A percentile compares a stretch with the other conserved stretches of the same genome.
Evolutionary conservation across 345 rosid genomes (phyloP).

Genomic region (Heritiera littoralis): DNA sequence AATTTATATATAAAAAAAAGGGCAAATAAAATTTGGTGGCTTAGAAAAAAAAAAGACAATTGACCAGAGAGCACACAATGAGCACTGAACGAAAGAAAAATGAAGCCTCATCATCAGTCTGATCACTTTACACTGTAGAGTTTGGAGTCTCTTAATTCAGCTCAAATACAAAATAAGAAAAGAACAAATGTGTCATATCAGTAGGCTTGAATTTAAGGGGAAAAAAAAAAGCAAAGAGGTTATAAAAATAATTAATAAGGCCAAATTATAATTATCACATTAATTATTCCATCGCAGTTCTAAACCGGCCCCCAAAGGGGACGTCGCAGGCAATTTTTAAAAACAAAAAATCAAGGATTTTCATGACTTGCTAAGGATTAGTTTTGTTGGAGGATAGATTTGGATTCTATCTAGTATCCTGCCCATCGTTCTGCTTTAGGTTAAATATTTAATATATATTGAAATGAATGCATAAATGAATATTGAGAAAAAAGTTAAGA

Average conservation of each 20-base stretch:
- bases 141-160: not conserved
- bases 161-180: not conserved
- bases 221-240: not conserved
- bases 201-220: not conserved
- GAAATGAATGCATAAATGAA: no score
- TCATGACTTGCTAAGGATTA: no score
- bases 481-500: no score
- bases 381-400: no score
- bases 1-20: not conserved
- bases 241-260: not conserved
- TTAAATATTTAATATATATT: no score
- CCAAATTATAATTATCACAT: not conserved
- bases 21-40: not conserved
- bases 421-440: no score
- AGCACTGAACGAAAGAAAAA: conserved; percentile 2
- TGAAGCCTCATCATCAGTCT: not conserved
- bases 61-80: not conserved
- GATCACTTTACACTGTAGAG: not conserved
- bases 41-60: not conserved
- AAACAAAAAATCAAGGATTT: not conserved
- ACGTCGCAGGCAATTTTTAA: no score
- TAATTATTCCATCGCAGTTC: not conserved
- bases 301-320: not conserved
- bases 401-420: no score
- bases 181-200: not conserved